Evolutionary conservation across 768 basidiomycete species (phyloP).

Genomic region (Rhodotorula taiwanensis): DNA sequence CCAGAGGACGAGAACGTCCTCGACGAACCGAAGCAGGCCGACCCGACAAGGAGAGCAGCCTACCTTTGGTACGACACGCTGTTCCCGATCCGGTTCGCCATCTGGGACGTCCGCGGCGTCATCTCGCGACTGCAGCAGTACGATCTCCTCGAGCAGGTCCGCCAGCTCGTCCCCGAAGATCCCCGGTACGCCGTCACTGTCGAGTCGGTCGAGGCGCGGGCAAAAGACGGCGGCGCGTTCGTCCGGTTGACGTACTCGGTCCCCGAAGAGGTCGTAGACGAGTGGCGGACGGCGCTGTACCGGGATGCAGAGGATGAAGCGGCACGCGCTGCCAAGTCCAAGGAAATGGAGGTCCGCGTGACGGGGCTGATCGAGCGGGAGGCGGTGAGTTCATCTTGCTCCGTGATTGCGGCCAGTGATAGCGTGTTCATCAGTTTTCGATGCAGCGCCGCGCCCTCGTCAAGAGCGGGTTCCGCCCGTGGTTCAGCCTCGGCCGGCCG

Average conservation of each 20-base stretch:
- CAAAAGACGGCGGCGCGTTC: constrained; percentile 81
- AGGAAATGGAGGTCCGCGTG: not conserved
- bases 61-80: constrained; percentile 6
- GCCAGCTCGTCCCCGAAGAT: constrained; percentile 52
- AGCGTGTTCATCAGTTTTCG: not conserved
- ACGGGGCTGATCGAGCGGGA: not conserved
- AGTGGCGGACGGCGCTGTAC: not conserved
- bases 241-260: constrained; percentile 61
- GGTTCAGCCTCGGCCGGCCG: constrained; percentile 16
- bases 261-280: not conserved
- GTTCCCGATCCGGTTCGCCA: constrained; percentile 20
- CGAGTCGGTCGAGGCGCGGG: constrained; percentile 54
- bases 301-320: not conserved
- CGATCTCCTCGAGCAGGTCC: constrained; percentile 52
- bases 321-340: constrained; percentile 1
- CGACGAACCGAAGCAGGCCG: not conserved
- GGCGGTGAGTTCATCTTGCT: not conserved
- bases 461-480: constrained; percentile 9
- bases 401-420: not conserved
- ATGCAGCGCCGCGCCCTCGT: not conserved
- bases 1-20: no score
- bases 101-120: constrained; percentile 49
- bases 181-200: constrained; percentile 57
- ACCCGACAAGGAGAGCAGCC: not conserved
- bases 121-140: constrained; percentile 59